A percentile compares a stretch with the other conserved stretches of the same genome.
These are phyloP conservation scores for Coniosporium tulheliwenetii DNA, from an alignment of 2,329 filamentous ascomycete genomes.

Conservation along the genomic window DNA sequence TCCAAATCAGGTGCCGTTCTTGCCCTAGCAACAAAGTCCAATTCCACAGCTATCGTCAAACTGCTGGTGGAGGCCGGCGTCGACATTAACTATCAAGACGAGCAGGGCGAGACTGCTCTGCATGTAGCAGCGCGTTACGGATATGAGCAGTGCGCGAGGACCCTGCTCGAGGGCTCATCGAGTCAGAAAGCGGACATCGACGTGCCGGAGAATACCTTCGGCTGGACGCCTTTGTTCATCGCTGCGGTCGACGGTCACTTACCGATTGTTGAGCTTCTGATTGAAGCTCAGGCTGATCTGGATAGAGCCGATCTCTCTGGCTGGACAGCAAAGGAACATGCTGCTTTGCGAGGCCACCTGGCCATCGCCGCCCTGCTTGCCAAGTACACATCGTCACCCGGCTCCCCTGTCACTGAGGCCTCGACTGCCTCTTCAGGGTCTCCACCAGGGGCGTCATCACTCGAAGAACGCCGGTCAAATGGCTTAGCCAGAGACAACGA, in stretches of 20 bases:
- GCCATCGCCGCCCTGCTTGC: conserved; percentile 58
- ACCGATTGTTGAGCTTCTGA: conserved; percentile 57
- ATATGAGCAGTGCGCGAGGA: conserved; percentile 62
- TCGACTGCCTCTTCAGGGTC: conserved; percentile 2
- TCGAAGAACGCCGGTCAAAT: conserved; percentile 12
- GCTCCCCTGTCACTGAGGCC: conserved; percentile 4
- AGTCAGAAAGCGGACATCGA: conserved; percentile 63
- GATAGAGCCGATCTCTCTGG: conserved; percentile 69
- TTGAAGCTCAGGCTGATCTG: conserved; percentile 63
- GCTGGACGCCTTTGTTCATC: conserved; percentile 91
- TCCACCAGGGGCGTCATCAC: conserved; percentile 23
- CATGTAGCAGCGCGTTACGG: conserved; percentile 86
- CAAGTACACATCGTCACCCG: conserved; percentile 30
- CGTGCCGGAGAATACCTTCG: conserved; percentile 66
- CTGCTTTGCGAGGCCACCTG: conserved; percentile 76
- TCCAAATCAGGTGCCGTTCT: conserved; percentile 79
- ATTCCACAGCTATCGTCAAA: conserved; percentile 70
- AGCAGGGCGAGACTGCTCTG: conserved; percentile 76
- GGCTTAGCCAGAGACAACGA: conserved; percentile 18
- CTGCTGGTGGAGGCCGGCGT: conserved; percentile 81
- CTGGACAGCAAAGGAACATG: conserved; percentile 90
- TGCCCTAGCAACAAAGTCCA: conserved; percentile 73
- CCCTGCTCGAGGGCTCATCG: conserved; percentile 54
- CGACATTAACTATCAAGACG: conserved; percentile 85
- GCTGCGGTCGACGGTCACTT: conserved; percentile 80